Conservation (phyloP, 2,329 filamentous ascomycete genomes). For the Fusarium proliferatum region DNA sequence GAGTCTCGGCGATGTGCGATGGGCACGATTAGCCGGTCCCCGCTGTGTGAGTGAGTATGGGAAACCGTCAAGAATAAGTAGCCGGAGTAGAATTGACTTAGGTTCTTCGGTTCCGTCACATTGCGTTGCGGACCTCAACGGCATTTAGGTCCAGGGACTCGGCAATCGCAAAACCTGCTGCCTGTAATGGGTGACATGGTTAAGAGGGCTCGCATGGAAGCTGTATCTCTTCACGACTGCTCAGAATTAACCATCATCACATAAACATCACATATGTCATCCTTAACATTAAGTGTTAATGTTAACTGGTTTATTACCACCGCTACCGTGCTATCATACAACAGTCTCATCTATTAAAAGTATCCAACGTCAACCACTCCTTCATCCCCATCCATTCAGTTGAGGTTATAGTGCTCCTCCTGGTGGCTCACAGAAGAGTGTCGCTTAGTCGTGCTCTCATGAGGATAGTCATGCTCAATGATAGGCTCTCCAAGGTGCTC, state of each 20-base stretch:
- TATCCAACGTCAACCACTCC: rapidly evolving
- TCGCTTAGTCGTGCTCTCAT: conserved; percentile 46
- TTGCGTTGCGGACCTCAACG: rapidly evolving
- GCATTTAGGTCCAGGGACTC: rapidly evolving
- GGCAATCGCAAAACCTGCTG: neutral
- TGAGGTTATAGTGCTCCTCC: conserved; percentile 44
- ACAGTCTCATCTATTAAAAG: rapidly evolving
- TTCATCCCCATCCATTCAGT: neutral
- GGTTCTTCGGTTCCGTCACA: rapidly evolving
- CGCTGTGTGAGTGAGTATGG: neutral
- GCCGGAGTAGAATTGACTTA: no score
- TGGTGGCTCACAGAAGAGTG: conserved; percentile 47
- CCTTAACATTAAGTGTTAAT: no score
- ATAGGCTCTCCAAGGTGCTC: conserved; percentile 42
- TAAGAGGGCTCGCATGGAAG: neutral
- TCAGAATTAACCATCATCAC: no score
- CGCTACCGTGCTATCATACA: rapidly evolving
- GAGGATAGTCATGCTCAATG: conserved; percentile 47
- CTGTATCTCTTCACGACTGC: no score
- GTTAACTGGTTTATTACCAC: rapidly evolving
- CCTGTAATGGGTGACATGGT: neutral
- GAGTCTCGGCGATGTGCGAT: neutral
- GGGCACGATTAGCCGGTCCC: neutral
- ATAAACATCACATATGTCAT: neutral
- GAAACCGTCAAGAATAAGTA: no score